Percentiles rank a stretch among this genome's conserved stretches.
These are phyloP conservation scores for Phaffomyces thermotolerans DNA, from an alignment of 805 yeast genomes.

Conservation along the genomic window DNA sequence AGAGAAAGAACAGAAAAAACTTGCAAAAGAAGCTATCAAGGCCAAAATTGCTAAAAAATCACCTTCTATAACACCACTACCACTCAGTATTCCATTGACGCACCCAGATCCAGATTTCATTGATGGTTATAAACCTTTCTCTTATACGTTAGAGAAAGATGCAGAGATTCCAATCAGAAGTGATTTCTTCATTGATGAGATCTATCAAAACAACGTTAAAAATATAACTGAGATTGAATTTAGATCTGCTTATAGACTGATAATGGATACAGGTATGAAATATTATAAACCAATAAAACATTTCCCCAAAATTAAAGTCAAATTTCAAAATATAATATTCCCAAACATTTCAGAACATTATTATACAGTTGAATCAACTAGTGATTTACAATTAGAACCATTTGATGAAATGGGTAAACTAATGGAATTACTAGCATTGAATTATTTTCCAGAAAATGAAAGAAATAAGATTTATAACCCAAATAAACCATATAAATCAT, in stretches of 20 bases:
- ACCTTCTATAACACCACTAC: not conserved
- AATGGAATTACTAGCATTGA: conserved; percentile 36
- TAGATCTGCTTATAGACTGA: conserved; percentile 13
- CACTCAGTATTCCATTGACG: not conserved
- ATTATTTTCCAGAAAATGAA: conserved; percentile 34
- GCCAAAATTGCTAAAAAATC: no score
- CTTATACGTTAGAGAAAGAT: conserved; percentile 13
- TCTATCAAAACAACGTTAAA: conserved; percentile 15
- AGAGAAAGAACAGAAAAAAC: not conserved
- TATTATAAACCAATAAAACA: conserved; percentile 25
- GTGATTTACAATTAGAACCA: conserved; percentile 54
- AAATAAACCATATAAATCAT: conserved; percentile 28
- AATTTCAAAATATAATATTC: conserved; percentile 26
- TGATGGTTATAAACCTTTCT: conserved; percentile 22
- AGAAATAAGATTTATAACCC: conserved; percentile 28
- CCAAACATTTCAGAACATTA: conserved; percentile 46
- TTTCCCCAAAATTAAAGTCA: conserved; percentile 20
- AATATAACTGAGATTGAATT: conserved; percentile 16
- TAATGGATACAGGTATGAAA: conserved; percentile 14
- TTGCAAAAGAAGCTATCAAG: no score
- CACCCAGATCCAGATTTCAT: conserved; percentile 5
- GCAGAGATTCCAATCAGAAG: conserved; percentile 18
- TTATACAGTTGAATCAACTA: conserved; percentile 37
- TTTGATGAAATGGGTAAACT: conserved; percentile 50
- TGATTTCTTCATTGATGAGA: conserved; percentile 27